Evolutionary conservation across 257 asterid genomes (phyloP).

Genomic region (Coffea eugenioides): DNA sequence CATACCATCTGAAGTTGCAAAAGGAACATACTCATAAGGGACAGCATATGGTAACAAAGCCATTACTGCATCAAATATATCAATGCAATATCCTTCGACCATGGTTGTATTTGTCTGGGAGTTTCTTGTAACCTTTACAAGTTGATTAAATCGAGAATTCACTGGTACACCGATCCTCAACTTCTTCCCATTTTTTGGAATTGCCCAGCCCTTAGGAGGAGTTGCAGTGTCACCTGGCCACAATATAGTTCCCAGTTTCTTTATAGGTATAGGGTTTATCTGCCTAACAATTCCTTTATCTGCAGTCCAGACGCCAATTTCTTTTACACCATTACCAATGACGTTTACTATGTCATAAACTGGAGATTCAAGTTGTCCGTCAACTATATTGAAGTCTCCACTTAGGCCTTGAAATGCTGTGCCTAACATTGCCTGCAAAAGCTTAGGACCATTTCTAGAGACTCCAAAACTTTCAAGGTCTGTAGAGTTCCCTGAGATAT

Average conservation of each 20-base stretch:
- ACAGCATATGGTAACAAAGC: slow-evolving; percentile 25
- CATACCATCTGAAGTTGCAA: slow-evolving; percentile 1
- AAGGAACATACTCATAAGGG: slow-evolving; percentile 26
- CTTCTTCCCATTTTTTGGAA: slow-evolving; percentile 38
- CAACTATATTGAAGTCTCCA: slow-evolving; percentile 36
- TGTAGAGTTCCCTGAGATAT: slow-evolving; percentile 26
- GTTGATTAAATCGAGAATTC: slow-evolving; percentile 26
- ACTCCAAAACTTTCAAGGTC: slow-evolving; percentile 20
- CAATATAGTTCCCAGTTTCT: not conserved
- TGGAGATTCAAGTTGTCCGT: slow-evolving; percentile 44
- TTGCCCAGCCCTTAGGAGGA: slow-evolving; percentile 44
- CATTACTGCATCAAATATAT: slow-evolving; percentile 32
- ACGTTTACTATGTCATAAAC: slow-evolving; percentile 42
- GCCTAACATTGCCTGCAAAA: slow-evolving; percentile 27
- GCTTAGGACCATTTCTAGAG: slow-evolving; percentile 27
- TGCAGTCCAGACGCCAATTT: slow-evolving; percentile 48
- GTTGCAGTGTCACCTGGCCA: slow-evolving; percentile 40
- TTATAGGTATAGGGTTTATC: not conserved
- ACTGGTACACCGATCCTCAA: slow-evolving; percentile 40
- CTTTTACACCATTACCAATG: slow-evolving; percentile 34
- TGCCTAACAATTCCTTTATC: slow-evolving; percentile 9
- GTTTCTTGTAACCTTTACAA: slow-evolving; percentile 30
- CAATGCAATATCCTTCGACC: slow-evolving; percentile 28
- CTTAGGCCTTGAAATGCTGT: slow-evolving; percentile 37
- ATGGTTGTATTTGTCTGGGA: slow-evolving; percentile 18